Base-by-base conservation (phyloP, 2,329 filamentous ascomycete species). In the Exophiala bonariae region DNA sequence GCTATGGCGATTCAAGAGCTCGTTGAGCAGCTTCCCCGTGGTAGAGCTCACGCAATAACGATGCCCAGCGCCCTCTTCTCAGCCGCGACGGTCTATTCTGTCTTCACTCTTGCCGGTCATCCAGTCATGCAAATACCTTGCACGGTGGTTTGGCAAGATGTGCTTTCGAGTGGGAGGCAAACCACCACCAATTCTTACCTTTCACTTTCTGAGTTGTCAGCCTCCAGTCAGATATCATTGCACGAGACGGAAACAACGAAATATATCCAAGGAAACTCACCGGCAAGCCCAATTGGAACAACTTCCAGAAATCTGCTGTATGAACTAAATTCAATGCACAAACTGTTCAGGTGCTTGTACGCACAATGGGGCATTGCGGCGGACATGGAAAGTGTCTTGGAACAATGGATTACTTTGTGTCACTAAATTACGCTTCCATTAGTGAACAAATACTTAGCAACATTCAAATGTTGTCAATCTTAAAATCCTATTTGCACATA, bases 1-100 rank as follows among this genome's bases (percentile, higher is more conserved):
- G 70, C 71, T 2, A 65, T 71, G 30, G 69, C 70, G 0, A 74
- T 74, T 14, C 71, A 74, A 49, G 69, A 73, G 30, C 73, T 74
- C 10, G 59, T 74, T 9, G 71, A 74, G 44, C 66, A 72, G 48
- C 54, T 74, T 6, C 71, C 71, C 2, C 59, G 70, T 18, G 71
- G 71, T 2, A 63, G 71, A 9, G 70, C 71, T 2, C 71, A 74
- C 51, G 69, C 69, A 0, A 66, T 73, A 9, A 69, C 73, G 50
- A 72, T 74, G 63, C 71, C 71, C 1, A 68, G 63, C 41, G 69
- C 70, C 0, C 60, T 74, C 1, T 73, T 74, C 45, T 66, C 71
- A 2, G 67, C 71, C 0, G 65, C 70, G 2, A 72, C 70, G 0
- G 61, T 73, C 3, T 74, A 73, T 46, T 62, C 66, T 6, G 67